phyloP scores from a whole-genome alignment of 352 stramenopile species.

The Phytophthora megakarya region DNA sequence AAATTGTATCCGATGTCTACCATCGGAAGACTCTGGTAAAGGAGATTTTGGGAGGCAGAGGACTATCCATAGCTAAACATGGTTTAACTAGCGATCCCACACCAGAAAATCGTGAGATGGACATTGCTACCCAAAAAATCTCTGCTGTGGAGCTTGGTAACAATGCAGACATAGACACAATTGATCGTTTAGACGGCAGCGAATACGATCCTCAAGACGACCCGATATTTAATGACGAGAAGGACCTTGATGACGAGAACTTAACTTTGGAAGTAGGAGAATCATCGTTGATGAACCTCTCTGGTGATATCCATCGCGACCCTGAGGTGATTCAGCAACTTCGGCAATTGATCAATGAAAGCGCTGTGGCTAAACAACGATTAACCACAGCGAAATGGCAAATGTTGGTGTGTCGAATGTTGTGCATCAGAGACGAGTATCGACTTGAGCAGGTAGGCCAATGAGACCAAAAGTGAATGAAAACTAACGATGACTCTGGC shows the following conservation, averaged over 20 bases:
- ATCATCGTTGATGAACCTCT: constrained; percentile 1
- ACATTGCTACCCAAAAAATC: neutral
- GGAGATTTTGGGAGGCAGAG: constrained; percentile 21
- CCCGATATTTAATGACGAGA: neutral
- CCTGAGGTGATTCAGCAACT: constrained; percentile 58
- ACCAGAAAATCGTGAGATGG: neutral
- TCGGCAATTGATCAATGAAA: constrained; percentile 47
- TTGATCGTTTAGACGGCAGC: neutral
- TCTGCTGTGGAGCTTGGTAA: constrained; percentile 2
- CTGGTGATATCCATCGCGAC: constrained; percentile 36
- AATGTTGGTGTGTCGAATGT: constrained; percentile 48
- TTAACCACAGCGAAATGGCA: constrained; percentile 48
- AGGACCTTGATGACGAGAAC: constrained; percentile 5
- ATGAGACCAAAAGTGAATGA: no score
- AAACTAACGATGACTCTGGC: neutral
- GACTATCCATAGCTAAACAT: constrained; percentile 12
- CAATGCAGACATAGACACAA: constrained; percentile 12
- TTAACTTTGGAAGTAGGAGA: neutral
- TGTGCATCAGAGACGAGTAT: constrained; percentile 27
- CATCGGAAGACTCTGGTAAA: constrained; percentile 29
- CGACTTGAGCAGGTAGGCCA: constrained; percentile 59
- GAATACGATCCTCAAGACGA: constrained; percentile 8
- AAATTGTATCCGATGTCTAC: neutral
- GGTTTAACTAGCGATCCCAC: neutral
- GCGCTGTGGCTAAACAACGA: constrained; percentile 25